A percentile compares a stretch with the other conserved stretches of the same genome.
These are phyloP conservation scores for Suhomyces emberorum DNA, from an alignment of 805 yeast genomes.

Conservation along the genomic window DNA sequence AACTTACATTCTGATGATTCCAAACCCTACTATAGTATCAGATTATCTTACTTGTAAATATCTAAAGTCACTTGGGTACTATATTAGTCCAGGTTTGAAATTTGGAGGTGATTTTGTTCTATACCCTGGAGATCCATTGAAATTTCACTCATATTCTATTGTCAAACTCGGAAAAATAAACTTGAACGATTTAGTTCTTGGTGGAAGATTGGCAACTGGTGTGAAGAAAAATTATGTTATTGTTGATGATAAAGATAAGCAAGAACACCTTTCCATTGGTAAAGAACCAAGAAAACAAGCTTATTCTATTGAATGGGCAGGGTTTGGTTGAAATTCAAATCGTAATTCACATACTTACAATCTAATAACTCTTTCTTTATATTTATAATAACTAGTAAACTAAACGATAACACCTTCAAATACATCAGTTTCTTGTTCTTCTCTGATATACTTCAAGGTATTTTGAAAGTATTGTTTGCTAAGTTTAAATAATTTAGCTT, in stretches of 20 bases:
- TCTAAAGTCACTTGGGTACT: conserved; percentile 47
- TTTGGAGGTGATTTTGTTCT: conserved; percentile 89
- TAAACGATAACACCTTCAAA: conserved; percentile 51
- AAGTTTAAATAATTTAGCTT: conserved; percentile 25
- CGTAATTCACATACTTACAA: too few species aligned
- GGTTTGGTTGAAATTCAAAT: conserved; percentile 83
- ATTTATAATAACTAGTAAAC: too few species aligned
- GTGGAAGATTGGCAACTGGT: conserved; percentile 90
- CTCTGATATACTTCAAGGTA: conserved; percentile 65
- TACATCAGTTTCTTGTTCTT: conserved; percentile 66
- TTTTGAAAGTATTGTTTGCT: conserved; percentile 53
- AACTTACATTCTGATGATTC: too few species aligned
- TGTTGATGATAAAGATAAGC: conserved; percentile 31
- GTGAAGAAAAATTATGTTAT: conserved; percentile 84
- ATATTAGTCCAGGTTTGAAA: conserved; percentile 77
- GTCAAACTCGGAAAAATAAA: conserved; percentile 57
- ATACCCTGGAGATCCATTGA: conserved; percentile 91
- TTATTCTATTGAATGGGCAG: conserved; percentile 93
- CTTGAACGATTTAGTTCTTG: conserved; percentile 60
- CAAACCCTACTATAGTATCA: neutral
- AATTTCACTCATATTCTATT: conserved; percentile 84
- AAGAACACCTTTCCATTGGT: neutral
- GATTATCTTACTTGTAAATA: conserved; percentile 28
- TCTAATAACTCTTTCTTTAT: too few species aligned
- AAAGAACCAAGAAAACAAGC: conserved; percentile 32